Evolutionary conservation across 768 basidiomycete genomes (phyloP), one percentile per base, ranked within the genome.

Genomic region (Mycena haematopus): DNA sequence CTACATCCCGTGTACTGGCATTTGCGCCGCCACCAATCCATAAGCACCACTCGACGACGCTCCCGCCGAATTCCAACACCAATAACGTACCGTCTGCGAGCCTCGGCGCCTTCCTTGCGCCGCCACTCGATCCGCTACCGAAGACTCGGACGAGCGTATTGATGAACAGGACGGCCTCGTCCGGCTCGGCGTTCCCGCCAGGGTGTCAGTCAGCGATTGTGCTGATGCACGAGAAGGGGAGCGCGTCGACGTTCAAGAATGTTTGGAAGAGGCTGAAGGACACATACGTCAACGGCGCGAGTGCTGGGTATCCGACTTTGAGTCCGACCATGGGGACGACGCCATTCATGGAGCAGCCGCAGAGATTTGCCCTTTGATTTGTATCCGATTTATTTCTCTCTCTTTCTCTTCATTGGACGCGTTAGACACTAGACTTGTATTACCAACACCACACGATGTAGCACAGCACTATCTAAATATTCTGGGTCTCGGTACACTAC

Each of bases 141-240:
- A 71, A 73, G 68, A 51, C 56, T 55, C 72, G 74, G 60, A 58
- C 65, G 64, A 71, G 73, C 54, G 62, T 69, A 52, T 52, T 71
- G 58, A 61, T 71, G 63, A 70, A 60, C 55, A 67, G 62, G 42
- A 60, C 70, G 14, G 56, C 62, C 27, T 65, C 68, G 52, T 68
- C 72, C 17, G 62, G 66, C 54, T 57, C 69, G 27, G 66, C 60
- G 56, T 72, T 78, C 44, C 79, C 80, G 14, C 71, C 73, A 14
- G 81, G 78, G 1, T 78, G 77, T 67, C 63, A 71, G 58, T 91
- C 90, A 45, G 86, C 86, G 45, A 84, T 96, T 63, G 86, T 88
- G 57, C 77, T 99, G 68, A 83, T 92, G 24, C 88, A 92, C 66
- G 95, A 97, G 80, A 97, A 95, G 75, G 96, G 96, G 25, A 92